These are phyloP conservation scores for Aphanomyces cochlioides DNA, from an alignment of 352 stramenopile genomes.

Conservation along the genomic window DNA sequence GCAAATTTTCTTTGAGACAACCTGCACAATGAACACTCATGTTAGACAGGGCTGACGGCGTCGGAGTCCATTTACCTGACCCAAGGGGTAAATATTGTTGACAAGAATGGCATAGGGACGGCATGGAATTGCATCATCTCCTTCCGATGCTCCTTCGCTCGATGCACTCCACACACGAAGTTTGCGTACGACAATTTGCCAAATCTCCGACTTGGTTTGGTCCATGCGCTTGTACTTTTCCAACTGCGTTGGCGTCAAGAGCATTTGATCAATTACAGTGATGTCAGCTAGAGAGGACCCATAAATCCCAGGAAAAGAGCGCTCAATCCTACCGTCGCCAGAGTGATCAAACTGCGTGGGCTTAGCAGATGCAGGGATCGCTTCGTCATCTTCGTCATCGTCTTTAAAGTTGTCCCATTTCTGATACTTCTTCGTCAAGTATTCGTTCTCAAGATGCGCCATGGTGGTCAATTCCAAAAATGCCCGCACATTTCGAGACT, in stretches of 20 bases:
- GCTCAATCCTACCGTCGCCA: slow-evolving; percentile 55
- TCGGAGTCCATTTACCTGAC: slow-evolving; percentile 38
- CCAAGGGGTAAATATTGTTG: slow-evolving; percentile 83
- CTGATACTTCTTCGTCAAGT: slow-evolving; percentile 84
- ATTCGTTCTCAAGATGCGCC: slow-evolving; percentile 47
- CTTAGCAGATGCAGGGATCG: slow-evolving; percentile 10
- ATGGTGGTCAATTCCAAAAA: slow-evolving; percentile 14
- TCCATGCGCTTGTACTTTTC: slow-evolving; percentile 69
- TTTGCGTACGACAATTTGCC: slow-evolving; percentile 82
- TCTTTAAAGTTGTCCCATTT: slow-evolving; percentile 82
- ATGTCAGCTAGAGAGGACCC: slow-evolving; percentile 51
- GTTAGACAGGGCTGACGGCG: no score
- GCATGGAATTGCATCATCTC: slow-evolving; percentile 59
- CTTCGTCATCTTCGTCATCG: slow-evolving; percentile 20
- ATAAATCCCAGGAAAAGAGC: no score
- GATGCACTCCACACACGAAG: slow-evolving; percentile 84
- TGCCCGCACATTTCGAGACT: background rate
- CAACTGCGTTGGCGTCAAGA: slow-evolving; percentile 53
- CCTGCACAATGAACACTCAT: slow-evolving; percentile 23
- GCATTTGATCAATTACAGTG: slow-evolving; percentile 68
- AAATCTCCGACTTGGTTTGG: slow-evolving; percentile 79
- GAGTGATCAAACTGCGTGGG: slow-evolving; percentile 79
- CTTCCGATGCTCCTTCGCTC: slow-evolving; percentile 51
- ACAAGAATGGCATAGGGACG: slow-evolving; percentile 82
- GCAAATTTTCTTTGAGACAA: slow-evolving; percentile 82